Conservation (phyloP, 768 basidiomycete genomes). For the Boletus speciosus region DNA sequence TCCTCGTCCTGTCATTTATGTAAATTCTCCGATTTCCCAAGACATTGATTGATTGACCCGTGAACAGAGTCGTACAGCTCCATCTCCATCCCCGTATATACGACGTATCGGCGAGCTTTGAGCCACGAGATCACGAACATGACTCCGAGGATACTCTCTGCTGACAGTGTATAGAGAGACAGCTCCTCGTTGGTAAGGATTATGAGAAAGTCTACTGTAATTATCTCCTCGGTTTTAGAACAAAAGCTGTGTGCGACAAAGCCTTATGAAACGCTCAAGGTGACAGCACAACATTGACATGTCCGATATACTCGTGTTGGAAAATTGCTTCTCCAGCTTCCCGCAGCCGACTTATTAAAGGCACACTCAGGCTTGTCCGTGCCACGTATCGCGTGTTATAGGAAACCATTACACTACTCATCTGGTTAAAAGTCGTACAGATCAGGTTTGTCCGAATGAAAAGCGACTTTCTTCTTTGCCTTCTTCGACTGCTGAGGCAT, state of each 20-base stretch:
- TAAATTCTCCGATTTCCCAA: constrained; percentile 26
- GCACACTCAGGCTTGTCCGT: too few species aligned
- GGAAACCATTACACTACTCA: too few species aligned
- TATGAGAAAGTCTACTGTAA: neutral
- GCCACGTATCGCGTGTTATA: too few species aligned
- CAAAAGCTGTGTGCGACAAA: constrained; percentile 12
- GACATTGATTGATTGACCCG: constrained; percentile 1
- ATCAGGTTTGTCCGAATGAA: constrained; percentile 63
- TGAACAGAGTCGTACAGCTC: neutral
- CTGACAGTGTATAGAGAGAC: too few species aligned
- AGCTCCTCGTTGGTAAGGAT: too few species aligned
- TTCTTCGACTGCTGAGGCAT: constrained; percentile 37
- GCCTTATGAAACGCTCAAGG: constrained; percentile 15
- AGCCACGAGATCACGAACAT: too few species aligned
- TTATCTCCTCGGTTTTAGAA: constrained; percentile 18
- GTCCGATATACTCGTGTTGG: constrained; percentile 8
- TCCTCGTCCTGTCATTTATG: constrained; percentile 21
- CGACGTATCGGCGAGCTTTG: too few species aligned
- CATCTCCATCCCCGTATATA: neutral
- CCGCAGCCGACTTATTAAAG: neutral
- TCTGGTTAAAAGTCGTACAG: constrained; percentile 65
- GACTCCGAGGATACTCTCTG: too few species aligned
- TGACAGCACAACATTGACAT: constrained; percentile 9
- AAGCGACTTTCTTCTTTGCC: constrained; percentile 64
- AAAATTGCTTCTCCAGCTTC: neutral